Evolutionary conservation across 1,139 yeast genomes (phyloP).

Genomic region (Pichia sp.): DNA sequence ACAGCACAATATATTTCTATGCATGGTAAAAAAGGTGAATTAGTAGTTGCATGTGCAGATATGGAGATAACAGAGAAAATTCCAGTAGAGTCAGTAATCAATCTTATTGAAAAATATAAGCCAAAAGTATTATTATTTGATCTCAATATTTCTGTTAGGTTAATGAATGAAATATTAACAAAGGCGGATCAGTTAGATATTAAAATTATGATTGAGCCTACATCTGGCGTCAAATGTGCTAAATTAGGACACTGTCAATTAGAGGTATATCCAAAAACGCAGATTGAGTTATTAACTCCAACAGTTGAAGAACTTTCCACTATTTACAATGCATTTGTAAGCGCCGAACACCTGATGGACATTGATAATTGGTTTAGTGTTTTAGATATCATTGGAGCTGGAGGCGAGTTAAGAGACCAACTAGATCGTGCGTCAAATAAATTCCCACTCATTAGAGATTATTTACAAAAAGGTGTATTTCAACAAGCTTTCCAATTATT

Average conservation of each 20-base stretch:
- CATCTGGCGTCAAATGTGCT: slow-evolving; percentile 57
- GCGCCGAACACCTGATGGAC: slow-evolving; percentile 47
- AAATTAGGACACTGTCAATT: slow-evolving; percentile 32
- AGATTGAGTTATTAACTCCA: slow-evolving; percentile 54
- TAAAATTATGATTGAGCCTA: slow-evolving; percentile 63
- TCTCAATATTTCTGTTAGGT: slow-evolving; percentile 52
- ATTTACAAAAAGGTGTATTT: slow-evolving; percentile 44
- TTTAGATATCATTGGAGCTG: slow-evolving; percentile 55
- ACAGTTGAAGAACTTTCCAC: slow-evolving; percentile 55
- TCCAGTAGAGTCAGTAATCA: slow-evolving; percentile 36
- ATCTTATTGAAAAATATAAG: slow-evolving; percentile 30
- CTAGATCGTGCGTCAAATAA: slow-evolving; percentile 31
- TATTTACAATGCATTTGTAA: slow-evolving; percentile 46
- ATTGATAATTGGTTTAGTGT: slow-evolving; percentile 69
- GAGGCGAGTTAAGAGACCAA: slow-evolving; percentile 39
- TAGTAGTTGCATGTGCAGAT: slow-evolving; percentile 77
- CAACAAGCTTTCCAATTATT: slow-evolving; percentile 67
- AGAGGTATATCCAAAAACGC: slow-evolving; percentile 32
- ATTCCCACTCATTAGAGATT: slow-evolving; percentile 24
- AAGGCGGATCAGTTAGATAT: slow-evolving; percentile 23
- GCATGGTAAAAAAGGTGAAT: slow-evolving; percentile 56
- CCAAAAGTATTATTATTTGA: slow-evolving; percentile 56
- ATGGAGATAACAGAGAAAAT: slow-evolving; percentile 63
- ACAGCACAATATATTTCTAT: slow-evolving; percentile 74
- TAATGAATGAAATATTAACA: slow-evolving; percentile 37